These are phyloP conservation scores for Thermochaetoides dissita DNA, from an alignment of 2,329 filamentous ascomycete species.

Conservation along the genomic window DNA sequence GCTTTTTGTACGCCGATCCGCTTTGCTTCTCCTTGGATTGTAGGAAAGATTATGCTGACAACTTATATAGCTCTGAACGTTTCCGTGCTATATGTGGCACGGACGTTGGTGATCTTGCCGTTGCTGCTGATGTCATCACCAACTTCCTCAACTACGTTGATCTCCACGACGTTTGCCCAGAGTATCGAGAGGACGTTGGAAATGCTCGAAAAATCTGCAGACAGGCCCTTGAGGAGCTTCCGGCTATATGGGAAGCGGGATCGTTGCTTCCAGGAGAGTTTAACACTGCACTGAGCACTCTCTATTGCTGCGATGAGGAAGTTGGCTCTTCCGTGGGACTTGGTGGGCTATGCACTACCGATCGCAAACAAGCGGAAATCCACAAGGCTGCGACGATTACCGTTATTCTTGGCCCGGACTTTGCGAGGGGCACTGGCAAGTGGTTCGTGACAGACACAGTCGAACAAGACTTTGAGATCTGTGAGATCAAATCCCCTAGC, in stretches of 20 bases:
- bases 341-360: constrained; percentile 15
- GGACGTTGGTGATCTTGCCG: constrained; percentile 38
- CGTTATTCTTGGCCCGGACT: constrained; percentile 20
- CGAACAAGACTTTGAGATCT: constrained; percentile 47
- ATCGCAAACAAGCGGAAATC: constrained; percentile 27
- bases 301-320: constrained; percentile 13
- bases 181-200: constrained; percentile 55
- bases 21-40: background rate
- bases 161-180: constrained; percentile 73
- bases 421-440: constrained; percentile 14
- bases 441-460: constrained; percentile 27
- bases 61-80: constrained; percentile 34
- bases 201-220: constrained; percentile 54
- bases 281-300: constrained; percentile 55
- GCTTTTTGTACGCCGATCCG: constrained; percentile 48
- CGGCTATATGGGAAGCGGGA: constrained; percentile 38
- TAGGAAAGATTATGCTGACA: constrained; percentile 1
- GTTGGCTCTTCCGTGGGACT: too few relatives aligned
- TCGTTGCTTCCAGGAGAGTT: constrained; percentile 58
- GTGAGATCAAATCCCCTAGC: constrained; percentile 32
- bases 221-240: constrained; percentile 52
- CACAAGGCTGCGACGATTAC: constrained; percentile 32
- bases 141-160: constrained; percentile 86
- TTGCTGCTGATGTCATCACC: constrained; percentile 53
- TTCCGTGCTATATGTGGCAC: constrained; percentile 38